Conservation (phyloP, 2,329 filamentous ascomycete genomes). For the Penicillium crustosum region DNA sequence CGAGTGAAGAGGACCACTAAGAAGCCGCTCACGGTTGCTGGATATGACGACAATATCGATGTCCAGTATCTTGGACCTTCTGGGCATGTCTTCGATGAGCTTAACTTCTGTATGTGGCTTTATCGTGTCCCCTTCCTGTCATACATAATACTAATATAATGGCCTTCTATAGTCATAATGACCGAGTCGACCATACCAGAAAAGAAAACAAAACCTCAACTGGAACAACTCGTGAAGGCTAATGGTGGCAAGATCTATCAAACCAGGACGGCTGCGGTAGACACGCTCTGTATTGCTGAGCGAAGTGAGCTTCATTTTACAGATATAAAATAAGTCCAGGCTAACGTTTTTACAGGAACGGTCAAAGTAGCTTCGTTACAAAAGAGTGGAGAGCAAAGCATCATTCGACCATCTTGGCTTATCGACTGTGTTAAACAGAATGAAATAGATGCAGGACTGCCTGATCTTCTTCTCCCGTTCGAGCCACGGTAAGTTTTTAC, state of each 20-base stretch:
- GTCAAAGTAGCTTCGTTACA: constrained; percentile 82
- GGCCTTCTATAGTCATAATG: constrained; percentile 57
- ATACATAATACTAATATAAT: constrained; percentile 9
- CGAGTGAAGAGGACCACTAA: constrained; percentile 58
- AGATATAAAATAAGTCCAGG: neutral
- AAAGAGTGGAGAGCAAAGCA: constrained; percentile 67
- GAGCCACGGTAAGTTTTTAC: constrained; percentile 51
- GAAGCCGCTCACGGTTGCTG: constrained; percentile 72
- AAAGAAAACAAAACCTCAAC: constrained; percentile 73
- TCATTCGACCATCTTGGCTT: constrained; percentile 80
- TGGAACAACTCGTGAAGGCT: constrained; percentile 78
- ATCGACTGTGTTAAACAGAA: constrained; percentile 71
- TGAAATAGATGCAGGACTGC: constrained; percentile 53
- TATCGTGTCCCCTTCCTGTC: neutral
- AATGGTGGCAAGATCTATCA: constrained; percentile 81
- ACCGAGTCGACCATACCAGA: constrained; percentile 69
- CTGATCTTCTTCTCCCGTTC: constrained; percentile 63
- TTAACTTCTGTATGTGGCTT: constrained; percentile 65
- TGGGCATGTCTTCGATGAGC: constrained; percentile 68
- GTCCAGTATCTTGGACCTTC: constrained; percentile 57
- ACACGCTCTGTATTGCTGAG: constrained; percentile 75
- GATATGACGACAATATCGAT: constrained; percentile 57
- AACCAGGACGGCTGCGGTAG: constrained; percentile 60
- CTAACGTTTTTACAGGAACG: constrained; percentile 41
- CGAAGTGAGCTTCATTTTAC: constrained; percentile 52